Evolutionary conservation across 116 monocot species (phyloP).

Genomic region (Phalaenopsis hybrid): DNA sequence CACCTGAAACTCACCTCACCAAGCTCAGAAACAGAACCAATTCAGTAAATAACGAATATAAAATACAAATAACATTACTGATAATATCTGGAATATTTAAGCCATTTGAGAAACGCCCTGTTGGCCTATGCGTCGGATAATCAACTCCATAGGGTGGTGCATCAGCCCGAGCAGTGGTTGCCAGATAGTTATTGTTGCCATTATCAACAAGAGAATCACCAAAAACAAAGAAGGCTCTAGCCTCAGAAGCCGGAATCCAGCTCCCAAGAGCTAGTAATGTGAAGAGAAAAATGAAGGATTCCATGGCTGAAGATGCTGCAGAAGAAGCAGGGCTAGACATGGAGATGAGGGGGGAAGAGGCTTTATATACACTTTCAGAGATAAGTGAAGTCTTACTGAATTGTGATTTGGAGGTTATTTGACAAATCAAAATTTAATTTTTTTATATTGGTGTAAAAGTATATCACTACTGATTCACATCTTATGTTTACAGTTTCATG

Average conservation of each 20-base stretch:
- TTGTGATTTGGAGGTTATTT: no score
- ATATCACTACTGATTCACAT: no score
- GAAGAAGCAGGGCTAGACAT: background rate
- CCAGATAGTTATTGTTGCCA: conserved; percentile 24
- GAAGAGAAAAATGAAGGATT: background rate
- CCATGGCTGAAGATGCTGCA: background rate
- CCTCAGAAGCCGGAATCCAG: background rate
- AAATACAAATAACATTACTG: conserved; percentile 2
- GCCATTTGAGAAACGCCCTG: conserved; percentile 32
- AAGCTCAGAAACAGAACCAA: background rate
- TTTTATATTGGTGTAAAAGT: no score
- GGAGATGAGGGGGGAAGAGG: background rate
- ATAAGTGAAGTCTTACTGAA: no score
- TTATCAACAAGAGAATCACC: conserved; percentile 24
- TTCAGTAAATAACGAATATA: background rate
- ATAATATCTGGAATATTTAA: conserved; percentile 24
- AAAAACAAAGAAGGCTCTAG: conserved; percentile 20
- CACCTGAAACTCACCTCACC: conserved; percentile 19
- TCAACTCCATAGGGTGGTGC: conserved; percentile 21
- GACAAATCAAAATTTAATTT: no score
- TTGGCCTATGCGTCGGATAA: conserved; percentile 20
- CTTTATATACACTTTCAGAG: background rate
- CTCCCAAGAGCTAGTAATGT: background rate
- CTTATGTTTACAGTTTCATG: no score
- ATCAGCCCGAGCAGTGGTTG: conserved; percentile 19